Conservation (phyloP, 2,329 filamentous ascomycete genomes). For the Chaetomium olivaceum region DNA sequence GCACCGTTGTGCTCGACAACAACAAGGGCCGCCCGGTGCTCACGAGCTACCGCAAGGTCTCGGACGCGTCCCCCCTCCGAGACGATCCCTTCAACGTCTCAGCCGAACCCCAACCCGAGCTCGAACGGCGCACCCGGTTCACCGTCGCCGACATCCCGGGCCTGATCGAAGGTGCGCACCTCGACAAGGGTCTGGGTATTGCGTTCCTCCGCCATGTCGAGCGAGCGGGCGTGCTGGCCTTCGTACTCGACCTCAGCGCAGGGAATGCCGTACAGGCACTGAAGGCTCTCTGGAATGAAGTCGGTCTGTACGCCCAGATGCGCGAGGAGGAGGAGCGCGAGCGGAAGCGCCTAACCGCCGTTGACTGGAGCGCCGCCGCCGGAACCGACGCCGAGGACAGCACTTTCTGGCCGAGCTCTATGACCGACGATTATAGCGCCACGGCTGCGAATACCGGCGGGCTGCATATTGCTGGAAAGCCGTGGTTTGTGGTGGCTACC, state of each 20-base stretch:
- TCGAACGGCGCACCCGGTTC: slow-evolving; percentile 70
- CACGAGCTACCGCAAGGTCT: slow-evolving; percentile 42
- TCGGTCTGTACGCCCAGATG: slow-evolving; percentile 80
- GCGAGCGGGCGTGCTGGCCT: slow-evolving; percentile 86
- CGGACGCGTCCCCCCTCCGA: slow-evolving; percentile 42
- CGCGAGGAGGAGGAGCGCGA: slow-evolving; percentile 72
- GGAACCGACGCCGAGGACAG: slow-evolving; percentile 33
- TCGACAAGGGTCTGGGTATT: slow-evolving; percentile 87
- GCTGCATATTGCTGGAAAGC: slow-evolving; percentile 86
- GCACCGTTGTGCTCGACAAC: slow-evolving; percentile 90
- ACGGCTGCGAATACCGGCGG: slow-evolving; percentile 40
- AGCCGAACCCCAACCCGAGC: slow-evolving; percentile 48
- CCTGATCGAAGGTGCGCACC: slow-evolving; percentile 85
- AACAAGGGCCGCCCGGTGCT: slow-evolving; percentile 71
- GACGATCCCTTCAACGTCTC: slow-evolving; percentile 37
- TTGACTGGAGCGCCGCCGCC: slow-evolving; percentile 62
- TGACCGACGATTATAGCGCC: slow-evolving; percentile 37
- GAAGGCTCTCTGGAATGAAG: slow-evolving; percentile 84
- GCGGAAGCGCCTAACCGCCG: slow-evolving; percentile 57
- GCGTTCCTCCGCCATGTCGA: slow-evolving; percentile 94
- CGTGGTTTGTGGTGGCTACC: slow-evolving; percentile 94
- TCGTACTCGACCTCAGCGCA: slow-evolving; percentile 82
- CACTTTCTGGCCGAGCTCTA: slow-evolving; percentile 25
- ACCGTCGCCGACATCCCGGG: slow-evolving; percentile 96
- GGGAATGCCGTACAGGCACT: slow-evolving; percentile 79